Evolutionary conservation across 345 rosid species (phyloP), one percentile per base, ranked within the genome.

Genomic region (Aegle marmelos): DNA sequence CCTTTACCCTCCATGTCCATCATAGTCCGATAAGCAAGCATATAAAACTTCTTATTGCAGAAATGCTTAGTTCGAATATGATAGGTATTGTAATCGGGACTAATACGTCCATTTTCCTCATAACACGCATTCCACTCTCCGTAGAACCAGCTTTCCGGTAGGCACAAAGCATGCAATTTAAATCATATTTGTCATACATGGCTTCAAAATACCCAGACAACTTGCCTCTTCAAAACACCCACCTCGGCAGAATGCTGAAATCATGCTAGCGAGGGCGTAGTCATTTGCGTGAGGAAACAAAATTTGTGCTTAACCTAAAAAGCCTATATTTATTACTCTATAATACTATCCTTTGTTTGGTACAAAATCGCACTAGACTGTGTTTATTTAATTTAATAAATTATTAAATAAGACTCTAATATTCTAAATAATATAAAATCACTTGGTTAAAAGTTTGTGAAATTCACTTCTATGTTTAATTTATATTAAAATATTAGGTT

Each of bases 61-160:
- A 93, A 92, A 82, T 92, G 93, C 80, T 93, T 93, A 69, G 91
- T 86, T 58, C 93, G 87, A 79, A 92, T 92, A 83, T 89, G 90
- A 74, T 86, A 93, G 34, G 97, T 93, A 58, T 86, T 88, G 78
- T 86, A 81, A 83, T 91, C 92, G 9, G 98, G 99, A 83, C 78
- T 85, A 84, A 79, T 78, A 93, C 97, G 70, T 95, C 99, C 95
- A 95, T 89, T 82, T 88, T 93, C 88, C 78, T 95, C 93, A 95
- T 85, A 68, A 87, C 85, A 76, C 85, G 85, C 98, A 91, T 93
- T 37, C 92, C 96, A 70, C 88, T 88, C 67, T 92, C 90, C 94
- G 90, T 95, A 53, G 91, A 97, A 73, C 97, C 93, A 34, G 91
- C 88, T 90, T 95, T 91, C 87, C 95, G 93, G 82, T 93, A 95